Conservation (phyloP, 768 basidiomycete species). For the Rickenella mellea region DNA sequence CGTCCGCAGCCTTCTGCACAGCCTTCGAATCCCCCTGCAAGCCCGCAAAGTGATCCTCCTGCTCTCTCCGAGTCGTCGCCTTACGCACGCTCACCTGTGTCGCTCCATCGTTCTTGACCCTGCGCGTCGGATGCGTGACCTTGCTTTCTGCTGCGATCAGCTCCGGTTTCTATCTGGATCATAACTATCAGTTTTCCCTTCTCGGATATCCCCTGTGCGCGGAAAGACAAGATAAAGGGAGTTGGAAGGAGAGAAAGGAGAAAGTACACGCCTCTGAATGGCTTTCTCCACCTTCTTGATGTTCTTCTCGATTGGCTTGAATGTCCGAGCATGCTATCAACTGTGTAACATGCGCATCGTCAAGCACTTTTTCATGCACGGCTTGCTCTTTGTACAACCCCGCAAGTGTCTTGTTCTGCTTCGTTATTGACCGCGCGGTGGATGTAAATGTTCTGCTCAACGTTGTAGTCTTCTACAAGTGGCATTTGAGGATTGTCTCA, state of each 20-base stretch:
- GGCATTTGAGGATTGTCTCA: slow-evolving; percentile 68
- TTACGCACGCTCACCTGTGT: slow-evolving; percentile 54
- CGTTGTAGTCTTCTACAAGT: slow-evolving; percentile 81
- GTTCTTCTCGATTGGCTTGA: slow-evolving; percentile 74
- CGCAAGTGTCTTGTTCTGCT: slow-evolving; percentile 62
- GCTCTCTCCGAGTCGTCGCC: slow-evolving; percentile 43
- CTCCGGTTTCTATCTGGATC: slow-evolving; percentile 63
- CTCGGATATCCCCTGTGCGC: not conserved
- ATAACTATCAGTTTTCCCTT: no score
- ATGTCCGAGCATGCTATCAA: slow-evolving; percentile 67
- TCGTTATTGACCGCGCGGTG: slow-evolving; percentile 62
- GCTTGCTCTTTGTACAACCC: slow-evolving; percentile 63
- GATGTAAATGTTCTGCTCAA: slow-evolving; percentile 71
- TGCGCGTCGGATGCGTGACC: slow-evolving; percentile 76
- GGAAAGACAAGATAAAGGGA: not conserved
- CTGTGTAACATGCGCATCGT: slow-evolving; percentile 68
- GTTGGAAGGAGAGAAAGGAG: not conserved
- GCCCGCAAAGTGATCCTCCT: slow-evolving; percentile 40
- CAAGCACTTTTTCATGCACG: slow-evolving; percentile 60
- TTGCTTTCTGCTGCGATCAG: slow-evolving; percentile 79
- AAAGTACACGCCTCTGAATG: slow-evolving; percentile 72
- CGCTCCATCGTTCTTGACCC: slow-evolving; percentile 59
- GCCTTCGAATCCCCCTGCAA: slow-evolving; percentile 57
- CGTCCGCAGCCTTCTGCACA: slow-evolving; percentile 61
- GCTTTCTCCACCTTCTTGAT: slow-evolving; percentile 90